A percentile compares a stretch with the other conserved stretches of the same genome.
Conservation (phyloP, 495 filamentous ascomycete genomes). For the Aspergillus sclerotioniger region DNA sequence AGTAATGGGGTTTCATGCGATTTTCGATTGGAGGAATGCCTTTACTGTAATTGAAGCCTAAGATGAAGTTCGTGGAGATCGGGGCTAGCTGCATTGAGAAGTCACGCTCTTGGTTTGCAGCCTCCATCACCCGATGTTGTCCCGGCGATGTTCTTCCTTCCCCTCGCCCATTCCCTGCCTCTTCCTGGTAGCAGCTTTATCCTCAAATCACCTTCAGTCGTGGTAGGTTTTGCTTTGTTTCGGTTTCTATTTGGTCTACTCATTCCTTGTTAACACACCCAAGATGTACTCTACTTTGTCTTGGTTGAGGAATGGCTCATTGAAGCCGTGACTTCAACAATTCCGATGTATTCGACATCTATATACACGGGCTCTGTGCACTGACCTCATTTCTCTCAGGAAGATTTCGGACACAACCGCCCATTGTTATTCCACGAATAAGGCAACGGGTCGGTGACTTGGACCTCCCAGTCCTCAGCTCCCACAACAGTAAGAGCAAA, state of each 20-base stretch:
- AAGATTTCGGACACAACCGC: conserved; percentile 27
- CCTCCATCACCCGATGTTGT: not conserved
- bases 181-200: too few species aligned
- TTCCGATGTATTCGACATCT: not conserved
- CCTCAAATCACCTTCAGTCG: not conserved
- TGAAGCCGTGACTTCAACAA: not conserved
- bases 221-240: not conserved
- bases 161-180: not conserved
- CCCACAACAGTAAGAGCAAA: conserved; percentile 56
- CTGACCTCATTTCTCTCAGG: not conserved
- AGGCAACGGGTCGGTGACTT: conserved; percentile 28
- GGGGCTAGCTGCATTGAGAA: not conserved
- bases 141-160: not conserved
- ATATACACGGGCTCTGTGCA: not conserved
- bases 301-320: not conserved
- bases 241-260: not conserved
- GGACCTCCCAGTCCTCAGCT: conserved; percentile 49
- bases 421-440: conserved; percentile 34
- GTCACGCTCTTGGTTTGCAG: not conserved
- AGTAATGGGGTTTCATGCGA: not conserved
- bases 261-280: not conserved
- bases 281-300: not conserved
- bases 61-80: not conserved
- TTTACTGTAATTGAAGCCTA: not conserved
- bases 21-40: not conserved